Conservation (phyloP, 2,329 filamentous ascomycete genomes). For the Pleoardoris graminearum region DNA sequence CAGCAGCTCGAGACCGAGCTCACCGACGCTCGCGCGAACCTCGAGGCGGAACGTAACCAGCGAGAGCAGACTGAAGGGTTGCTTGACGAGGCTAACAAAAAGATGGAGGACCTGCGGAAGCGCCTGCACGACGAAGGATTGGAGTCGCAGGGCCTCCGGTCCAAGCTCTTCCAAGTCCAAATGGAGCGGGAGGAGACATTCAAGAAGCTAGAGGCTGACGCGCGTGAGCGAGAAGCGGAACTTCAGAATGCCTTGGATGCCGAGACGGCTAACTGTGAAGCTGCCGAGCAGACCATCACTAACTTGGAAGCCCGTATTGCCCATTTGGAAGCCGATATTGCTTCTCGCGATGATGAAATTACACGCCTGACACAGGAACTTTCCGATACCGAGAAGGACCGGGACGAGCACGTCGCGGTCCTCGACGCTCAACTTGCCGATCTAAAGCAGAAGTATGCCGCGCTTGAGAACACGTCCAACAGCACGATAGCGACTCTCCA, state of each 20-base stretch:
- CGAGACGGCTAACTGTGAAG: conserved; percentile 46
- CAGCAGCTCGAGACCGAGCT: conserved; percentile 46
- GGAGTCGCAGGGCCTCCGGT: conserved; percentile 53
- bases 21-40: conserved; percentile 41
- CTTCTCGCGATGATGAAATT: conserved; percentile 26
- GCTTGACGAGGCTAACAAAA: conserved; percentile 48
- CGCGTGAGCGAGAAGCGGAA: conserved; percentile 46
- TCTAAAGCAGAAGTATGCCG: conserved; percentile 34
- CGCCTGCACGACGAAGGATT: conserved; percentile 48
- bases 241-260: conserved; percentile 44
- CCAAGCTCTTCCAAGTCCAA: conserved; percentile 53
- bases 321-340: conserved; percentile 41
- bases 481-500: conserved; percentile 37
- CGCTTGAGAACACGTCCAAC: conserved; percentile 36
- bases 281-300: conserved; percentile 42
- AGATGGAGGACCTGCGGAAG: conserved; percentile 47
- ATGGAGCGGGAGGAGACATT: conserved; percentile 47
- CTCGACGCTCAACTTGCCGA: conserved; percentile 42
- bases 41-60: conserved; percentile 48
- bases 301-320: conserved; percentile 40
- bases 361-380: conserved; percentile 33
- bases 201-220: conserved; percentile 41
- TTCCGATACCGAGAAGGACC: conserved; percentile 36
- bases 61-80: conserved; percentile 50
- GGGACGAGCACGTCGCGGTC: conserved; percentile 39